Percentiles rank a stretch among this genome's conserved stretches.
Evolutionary conservation across 495 filamentous ascomycete species (phyloP).

Genomic region (Bombardia bombarda): DNA sequence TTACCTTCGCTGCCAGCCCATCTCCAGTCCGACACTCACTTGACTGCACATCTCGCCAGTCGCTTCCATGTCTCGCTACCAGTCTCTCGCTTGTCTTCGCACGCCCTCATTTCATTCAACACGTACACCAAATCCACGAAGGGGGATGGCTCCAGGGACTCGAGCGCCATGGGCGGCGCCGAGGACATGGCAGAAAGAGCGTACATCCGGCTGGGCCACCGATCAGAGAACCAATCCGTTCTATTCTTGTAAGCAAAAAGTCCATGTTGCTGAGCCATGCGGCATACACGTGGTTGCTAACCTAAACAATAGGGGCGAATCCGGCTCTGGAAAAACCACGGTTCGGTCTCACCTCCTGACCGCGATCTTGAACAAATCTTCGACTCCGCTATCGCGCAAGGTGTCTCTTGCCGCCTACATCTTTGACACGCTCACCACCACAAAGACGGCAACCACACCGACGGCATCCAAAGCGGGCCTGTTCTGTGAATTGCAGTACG

Average conservation of each 20-base stretch:
- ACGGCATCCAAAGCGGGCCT: slow-evolving; percentile 93
- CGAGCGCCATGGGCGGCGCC: slow-evolving; percentile 77
- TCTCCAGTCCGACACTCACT: slow-evolving; percentile 90
- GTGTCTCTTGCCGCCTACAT: slow-evolving; percentile 88
- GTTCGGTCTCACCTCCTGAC: slow-evolving; percentile 81
- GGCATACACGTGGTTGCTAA: slow-evolving; percentile 11
- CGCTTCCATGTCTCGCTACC: slow-evolving; percentile 88
- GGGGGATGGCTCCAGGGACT: slow-evolving; percentile 83
- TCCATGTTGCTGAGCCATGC: background rate
- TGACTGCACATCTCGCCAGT: slow-evolving; percentile 92
- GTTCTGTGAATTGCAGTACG: slow-evolving; percentile 93
- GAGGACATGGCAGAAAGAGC: slow-evolving; percentile 83
- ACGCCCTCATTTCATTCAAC: slow-evolving; percentile 84
- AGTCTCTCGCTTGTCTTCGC: slow-evolving; percentile 78
- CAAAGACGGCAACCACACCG: slow-evolving; percentile 92
- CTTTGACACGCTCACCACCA: slow-evolving; percentile 92
- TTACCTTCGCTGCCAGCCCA: slow-evolving; percentile 82
- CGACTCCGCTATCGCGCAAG: slow-evolving; percentile 86
- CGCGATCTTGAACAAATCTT: slow-evolving; percentile 74
- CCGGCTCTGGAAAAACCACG: slow-evolving; percentile 91
- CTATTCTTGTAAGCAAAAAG: slow-evolving; percentile 70
- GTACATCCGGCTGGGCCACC: slow-evolving; percentile 74
- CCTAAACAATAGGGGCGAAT: slow-evolving; percentile 64
- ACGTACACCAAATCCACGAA: slow-evolving; percentile 80
- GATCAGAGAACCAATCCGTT: slow-evolving; percentile 86